Evolutionary conservation across 176 grass and related monocot species (phyloP).

Genomic region (Themeda triandra): DNA sequence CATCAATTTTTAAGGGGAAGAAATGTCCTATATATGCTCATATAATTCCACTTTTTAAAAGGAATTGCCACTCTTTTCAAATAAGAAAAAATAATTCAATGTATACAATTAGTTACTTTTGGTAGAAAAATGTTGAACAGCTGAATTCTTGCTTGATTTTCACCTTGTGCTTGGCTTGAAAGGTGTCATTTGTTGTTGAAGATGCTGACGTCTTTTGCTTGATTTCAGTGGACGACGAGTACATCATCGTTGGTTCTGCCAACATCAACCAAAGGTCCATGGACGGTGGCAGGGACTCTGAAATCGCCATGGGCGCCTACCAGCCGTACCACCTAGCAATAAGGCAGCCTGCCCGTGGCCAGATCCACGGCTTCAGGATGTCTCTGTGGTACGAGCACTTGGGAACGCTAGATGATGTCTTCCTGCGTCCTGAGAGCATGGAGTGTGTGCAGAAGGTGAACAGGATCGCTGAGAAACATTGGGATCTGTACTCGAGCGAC

Average conservation of each 20-base stretch:
- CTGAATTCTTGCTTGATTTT: neutral
- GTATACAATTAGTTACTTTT: neutral
- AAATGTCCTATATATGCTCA: neutral
- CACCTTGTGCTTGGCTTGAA: neutral
- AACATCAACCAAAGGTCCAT: conserved; percentile 98
- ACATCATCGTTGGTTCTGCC: conserved; percentile 89
- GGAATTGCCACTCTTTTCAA: neutral
- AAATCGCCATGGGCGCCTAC: too few relatives aligned
- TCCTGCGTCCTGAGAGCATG: conserved; percentile 39
- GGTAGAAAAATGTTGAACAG: neutral
- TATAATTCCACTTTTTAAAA: neutral
- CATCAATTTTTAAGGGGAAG: neutral
- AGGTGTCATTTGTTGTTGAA: neutral
- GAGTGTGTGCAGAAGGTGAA: conserved; percentile 75
- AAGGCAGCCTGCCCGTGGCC: too few relatives aligned
- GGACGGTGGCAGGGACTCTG: too few relatives aligned
- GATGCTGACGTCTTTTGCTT: neutral
- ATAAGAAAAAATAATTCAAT: neutral
- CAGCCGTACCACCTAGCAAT: too few relatives aligned
- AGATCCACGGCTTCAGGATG: too few relatives aligned
- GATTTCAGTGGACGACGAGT: conserved; percentile 88
- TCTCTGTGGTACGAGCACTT: conserved; percentile 77
- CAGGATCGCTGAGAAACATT: conserved; percentile 50
- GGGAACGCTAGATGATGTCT: conserved; percentile 49
- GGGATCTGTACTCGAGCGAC: conserved; percentile 53